A percentile compares a stretch with the other conserved stretches of the same genome.
Conservation (phyloP, 202 grass and related monocot genomes). For the Brachypodium distachyon region DNA sequence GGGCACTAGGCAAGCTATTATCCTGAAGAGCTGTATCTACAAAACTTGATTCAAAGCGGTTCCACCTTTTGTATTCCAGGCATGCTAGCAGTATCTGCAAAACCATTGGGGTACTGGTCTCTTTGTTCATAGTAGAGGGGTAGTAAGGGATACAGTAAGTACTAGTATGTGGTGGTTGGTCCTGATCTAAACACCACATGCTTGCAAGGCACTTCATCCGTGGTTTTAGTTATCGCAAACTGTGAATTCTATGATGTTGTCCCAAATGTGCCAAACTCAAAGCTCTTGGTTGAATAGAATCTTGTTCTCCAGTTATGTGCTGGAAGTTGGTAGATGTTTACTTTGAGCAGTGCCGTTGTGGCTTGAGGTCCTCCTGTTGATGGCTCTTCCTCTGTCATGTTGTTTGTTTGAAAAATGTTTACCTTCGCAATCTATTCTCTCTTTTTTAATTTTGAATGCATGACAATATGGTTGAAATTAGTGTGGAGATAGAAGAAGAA, state of each 20-base stretch:
- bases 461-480: no score
- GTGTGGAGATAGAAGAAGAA: no score
- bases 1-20: background rate
- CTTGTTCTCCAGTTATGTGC: background rate
- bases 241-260: background rate
- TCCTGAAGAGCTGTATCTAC: constrained; percentile 3
- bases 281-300: background rate
- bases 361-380: background rate
- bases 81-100: background rate
- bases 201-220: background rate
- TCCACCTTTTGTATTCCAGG: background rate
- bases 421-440: no score
- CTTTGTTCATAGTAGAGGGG: constrained; percentile 8
- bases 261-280: background rate
- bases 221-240: background rate
- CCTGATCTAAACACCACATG: background rate
- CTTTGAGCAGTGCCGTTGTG: background rate
- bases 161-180: background rate
- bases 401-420: no score
- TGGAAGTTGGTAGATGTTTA: background rate
- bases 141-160: background rate
- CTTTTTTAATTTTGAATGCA: no score
- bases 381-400: no score
- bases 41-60: background rate
- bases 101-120: background rate